phyloP scores from a whole-genome alignment of 1,284 basidiomycete genomes.

The Porogramme epimiltina region DNA sequence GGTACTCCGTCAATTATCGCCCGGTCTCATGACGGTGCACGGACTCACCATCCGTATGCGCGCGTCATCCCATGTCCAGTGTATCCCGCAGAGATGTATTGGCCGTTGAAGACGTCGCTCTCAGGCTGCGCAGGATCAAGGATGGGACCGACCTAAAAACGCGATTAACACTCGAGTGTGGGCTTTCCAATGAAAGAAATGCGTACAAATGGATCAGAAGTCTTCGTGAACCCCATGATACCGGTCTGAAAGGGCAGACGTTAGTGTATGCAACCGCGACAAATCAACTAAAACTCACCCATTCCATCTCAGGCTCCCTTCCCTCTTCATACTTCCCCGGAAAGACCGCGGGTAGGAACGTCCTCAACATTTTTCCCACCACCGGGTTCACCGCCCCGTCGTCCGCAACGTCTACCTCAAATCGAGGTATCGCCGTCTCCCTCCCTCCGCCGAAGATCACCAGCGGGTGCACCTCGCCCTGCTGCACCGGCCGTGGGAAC shows the following conservation, averaged over 20 bases:
- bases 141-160: constrained; percentile 65
- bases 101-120: constrained; percentile 43
- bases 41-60: constrained; percentile 65
- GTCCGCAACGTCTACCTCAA: constrained; percentile 60
- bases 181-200: neutral
- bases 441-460: constrained; percentile 78
- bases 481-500: constrained; percentile 67
- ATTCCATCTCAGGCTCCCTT: constrained; percentile 68
- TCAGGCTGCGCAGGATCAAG: constrained; percentile 32
- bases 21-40: too few species aligned
- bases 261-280: constrained; percentile 3
- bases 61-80: constrained; percentile 83
- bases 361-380: constrained; percentile 52
- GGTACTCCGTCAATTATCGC: too few species aligned
- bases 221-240: constrained; percentile 77
- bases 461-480: constrained; percentile 45
- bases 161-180: neutral
- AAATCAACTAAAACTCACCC: constrained; percentile 46
- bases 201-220: constrained; percentile 70
- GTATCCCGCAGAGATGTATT: constrained; percentile 78
- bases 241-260: constrained; percentile 55
- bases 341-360: constrained; percentile 62
- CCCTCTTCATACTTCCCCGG: constrained; percentile 50
- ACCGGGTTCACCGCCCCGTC: constrained; percentile 55
- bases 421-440: constrained; percentile 41